phyloP scores from a whole-genome alignment of 2,329 filamentous ascomycete genomes.

The Exophiala xenobiotica region DNA sequence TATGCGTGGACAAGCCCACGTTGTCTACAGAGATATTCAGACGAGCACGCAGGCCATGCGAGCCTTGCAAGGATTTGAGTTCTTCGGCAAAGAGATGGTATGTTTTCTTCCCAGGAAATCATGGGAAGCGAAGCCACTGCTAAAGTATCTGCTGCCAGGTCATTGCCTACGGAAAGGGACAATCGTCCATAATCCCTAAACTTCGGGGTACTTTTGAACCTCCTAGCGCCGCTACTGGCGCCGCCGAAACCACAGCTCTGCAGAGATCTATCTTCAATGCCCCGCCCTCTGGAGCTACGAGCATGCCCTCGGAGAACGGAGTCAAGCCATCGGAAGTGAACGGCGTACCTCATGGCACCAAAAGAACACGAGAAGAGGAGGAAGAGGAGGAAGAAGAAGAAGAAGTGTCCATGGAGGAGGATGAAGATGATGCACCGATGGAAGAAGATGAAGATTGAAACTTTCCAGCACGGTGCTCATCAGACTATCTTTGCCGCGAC shows the following conservation, averaged over 20 bases:
- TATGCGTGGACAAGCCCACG: conserved; percentile 94
- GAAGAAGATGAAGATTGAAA: conserved; percentile 68
- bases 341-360: conserved; percentile 59
- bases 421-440: conserved; percentile 68
- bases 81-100: conserved; percentile 79
- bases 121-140: conserved; percentile 5
- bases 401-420: conserved; percentile 64
- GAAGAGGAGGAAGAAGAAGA: conserved; percentile 60
- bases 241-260: conserved; percentile 67
- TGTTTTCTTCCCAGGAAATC: conserved; percentile 6
- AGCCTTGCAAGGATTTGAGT: conserved; percentile 77
- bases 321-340: conserved; percentile 51
- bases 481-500: too few species aligned
- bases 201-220: conserved; percentile 86
- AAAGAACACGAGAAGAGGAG: conserved; percentile 70
- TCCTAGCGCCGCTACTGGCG: conserved; percentile 53
- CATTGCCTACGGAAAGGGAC: conserved; percentile 86
- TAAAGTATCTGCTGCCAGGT: conserved; percentile 57
- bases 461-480: background rate
- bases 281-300: conserved; percentile 45
- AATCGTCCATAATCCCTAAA: conserved; percentile 84
- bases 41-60: conserved; percentile 94
- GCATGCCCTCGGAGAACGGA: conserved; percentile 49
- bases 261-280: conserved; percentile 80
- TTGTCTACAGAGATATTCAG: conserved; percentile 85